Base-by-base conservation (phyloP, 2,329 filamentous ascomycete genomes). In the Aspergillus tamarii region DNA sequence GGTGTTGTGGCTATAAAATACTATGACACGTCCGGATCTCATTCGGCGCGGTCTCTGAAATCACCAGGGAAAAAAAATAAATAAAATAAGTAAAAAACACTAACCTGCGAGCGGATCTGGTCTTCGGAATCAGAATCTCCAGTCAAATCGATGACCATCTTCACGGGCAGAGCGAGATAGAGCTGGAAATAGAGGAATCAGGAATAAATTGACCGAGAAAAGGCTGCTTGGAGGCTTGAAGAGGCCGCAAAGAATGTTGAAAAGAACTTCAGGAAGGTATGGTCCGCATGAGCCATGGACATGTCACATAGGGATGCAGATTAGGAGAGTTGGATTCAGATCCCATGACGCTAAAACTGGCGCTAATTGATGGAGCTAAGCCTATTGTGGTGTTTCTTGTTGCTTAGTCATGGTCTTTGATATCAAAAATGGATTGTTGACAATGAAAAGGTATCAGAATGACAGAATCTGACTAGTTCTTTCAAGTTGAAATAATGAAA, bases 121-220 rank as follows among this genome's bases (percentile, higher is more conserved):
- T 66, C 66, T 23, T 71, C 71, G 1, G 69, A 61, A 43, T 73
- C 70, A 4, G 69, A 74, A 48, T 74, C 71, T 34, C 57, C 43
- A 0, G 71, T 74, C 16, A 74, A 54, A 55, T 74, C 72, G 21
- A 74, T 71, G 8, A 73, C 63, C 70, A 70, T 73, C 5, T 30
- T 61, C 36, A 46, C 41, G 41, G 28, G 12, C 16, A 48, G 9
- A n/a, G 5, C 23, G 41, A 32, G 39, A 52, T 32, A 50, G 39
- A 52, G 45, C n/a, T 23, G 46, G 23, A 53, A 52, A 16, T 12
- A 50, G n/a, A 36, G 30, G 32, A 53, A 32, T 54, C 19, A 30
- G n/a, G 41, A 10, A 48, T 23, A 34, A n/a, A 14, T 14, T 28
- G 48, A 9, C 14, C 19, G 14, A 30, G 7, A 10, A 30, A 50